phyloP scores from a whole-genome alignment of 345 rosid genomes.

The Eucalyptus globulus region DNA sequence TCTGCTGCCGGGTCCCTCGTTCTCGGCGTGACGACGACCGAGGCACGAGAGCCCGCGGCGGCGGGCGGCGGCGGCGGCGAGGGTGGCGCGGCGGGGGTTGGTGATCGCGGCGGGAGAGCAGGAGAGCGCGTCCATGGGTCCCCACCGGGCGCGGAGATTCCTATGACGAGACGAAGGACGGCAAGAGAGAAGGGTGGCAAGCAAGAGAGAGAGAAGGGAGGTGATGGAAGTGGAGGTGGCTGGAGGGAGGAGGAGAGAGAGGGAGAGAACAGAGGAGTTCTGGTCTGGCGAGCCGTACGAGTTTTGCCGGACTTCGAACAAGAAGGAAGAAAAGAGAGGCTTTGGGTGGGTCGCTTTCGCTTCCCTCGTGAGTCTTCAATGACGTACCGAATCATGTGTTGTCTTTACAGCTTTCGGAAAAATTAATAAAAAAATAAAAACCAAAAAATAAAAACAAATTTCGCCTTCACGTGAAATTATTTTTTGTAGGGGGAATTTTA shows the following conservation, averaged over 20 bases:
- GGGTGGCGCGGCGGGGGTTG: neutral
- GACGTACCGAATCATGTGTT: neutral
- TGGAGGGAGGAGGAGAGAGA: neutral
- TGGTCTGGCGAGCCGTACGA: neutral
- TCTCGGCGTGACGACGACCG: neutral
- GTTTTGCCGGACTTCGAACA: neutral
- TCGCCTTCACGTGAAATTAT: neutral
- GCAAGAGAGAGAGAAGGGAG: neutral
- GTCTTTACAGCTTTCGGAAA: neutral
- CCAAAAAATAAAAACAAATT: neutral
- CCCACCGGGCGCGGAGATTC: neutral
- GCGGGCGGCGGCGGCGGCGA: neutral
- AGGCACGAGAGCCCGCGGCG: neutral
- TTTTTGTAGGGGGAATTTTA: fast-evolving
- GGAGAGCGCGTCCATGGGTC: neutral
- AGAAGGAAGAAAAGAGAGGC: too few relatives aligned
- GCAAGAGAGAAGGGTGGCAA: neutral
- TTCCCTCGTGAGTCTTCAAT: neutral
- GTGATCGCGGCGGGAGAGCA: neutral
- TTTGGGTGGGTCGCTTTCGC: neutral
- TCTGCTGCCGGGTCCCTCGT: neutral
- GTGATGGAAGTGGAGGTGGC: neutral
- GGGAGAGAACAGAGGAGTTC: neutral
- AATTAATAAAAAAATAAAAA: neutral
- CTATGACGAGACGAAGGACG: neutral